Conservation (phyloP, 2,329 filamentous ascomycete species). For the Cladosporium sphaerospermum region DNA sequence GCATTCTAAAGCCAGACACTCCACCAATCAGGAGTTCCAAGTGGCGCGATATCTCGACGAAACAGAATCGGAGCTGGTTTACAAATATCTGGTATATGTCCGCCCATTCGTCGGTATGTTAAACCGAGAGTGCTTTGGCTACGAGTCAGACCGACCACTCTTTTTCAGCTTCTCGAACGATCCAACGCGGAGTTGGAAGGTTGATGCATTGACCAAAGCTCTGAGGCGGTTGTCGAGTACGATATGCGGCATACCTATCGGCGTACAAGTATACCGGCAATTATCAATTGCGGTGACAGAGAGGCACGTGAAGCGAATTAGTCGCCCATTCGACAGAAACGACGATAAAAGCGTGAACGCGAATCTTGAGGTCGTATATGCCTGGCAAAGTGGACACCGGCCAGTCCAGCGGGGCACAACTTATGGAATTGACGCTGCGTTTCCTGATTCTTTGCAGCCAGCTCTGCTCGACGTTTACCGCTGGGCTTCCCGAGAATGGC, state of each 20-base stretch:
- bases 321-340: conserved; percentile 9
- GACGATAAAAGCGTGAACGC: conserved; percentile 10
- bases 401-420: conserved; percentile 8
- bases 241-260: not conserved
- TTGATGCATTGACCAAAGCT: not conserved
- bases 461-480: conserved; percentile 10
- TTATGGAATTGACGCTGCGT: conserved; percentile 12
- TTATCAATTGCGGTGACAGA: conserved; percentile 13
- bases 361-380: conserved; percentile 9
- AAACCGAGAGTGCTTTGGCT: conserved; percentile 1
- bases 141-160: not conserved
- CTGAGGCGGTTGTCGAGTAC: not conserved
- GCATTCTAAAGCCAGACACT: not conserved
- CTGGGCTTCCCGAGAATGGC: conserved; percentile 5
- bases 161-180: not conserved
- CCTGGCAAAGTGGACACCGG: conserved; percentile 13
- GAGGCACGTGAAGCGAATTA: conserved; percentile 11
- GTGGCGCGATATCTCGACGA: conserved; percentile 7
- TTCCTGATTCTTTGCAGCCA: conserved; percentile 10
- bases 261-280: conserved; percentile 9
- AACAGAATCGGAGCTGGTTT: not conserved
- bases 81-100: conserved; percentile 6
- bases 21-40: conserved; percentile 10
- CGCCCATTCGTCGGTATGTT: conserved; percentile 9
- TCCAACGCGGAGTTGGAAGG: not conserved